Conservation (phyloP, 495 filamentous ascomycete genomes). For the Aspergillus panamensis region DNA sequence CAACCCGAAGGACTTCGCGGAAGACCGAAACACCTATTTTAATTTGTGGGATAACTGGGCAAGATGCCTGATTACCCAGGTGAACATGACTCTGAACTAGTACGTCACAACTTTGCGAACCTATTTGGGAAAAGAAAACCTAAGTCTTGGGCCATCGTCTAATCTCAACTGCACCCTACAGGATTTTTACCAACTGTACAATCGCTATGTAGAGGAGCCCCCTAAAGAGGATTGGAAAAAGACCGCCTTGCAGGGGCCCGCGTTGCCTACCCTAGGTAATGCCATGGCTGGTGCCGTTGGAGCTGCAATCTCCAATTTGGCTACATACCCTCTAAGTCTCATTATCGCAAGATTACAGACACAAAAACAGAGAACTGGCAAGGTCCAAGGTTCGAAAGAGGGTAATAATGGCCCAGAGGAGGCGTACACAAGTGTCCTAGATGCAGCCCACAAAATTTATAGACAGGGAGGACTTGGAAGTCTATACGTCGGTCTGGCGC, state of each 20-base stretch:
- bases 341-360: constrained; percentile 82
- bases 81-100: background rate
- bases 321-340: constrained; percentile 81
- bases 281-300: constrained; percentile 77
- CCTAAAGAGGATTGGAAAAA: constrained; percentile 35
- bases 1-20: background rate
- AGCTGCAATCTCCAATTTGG: constrained; percentile 73
- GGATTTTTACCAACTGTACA: constrained; percentile 52
- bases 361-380: constrained; percentile 55
- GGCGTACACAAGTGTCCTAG: constrained; percentile 57
- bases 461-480: constrained; percentile 61
- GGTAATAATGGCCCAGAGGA: constrained; percentile 30
- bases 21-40: background rate
- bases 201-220: constrained; percentile 39
- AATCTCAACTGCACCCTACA: constrained; percentile 12
- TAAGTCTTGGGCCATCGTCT: background rate
- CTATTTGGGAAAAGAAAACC: background rate
- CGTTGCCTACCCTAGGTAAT: constrained; percentile 84
- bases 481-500: constrained; percentile 70
- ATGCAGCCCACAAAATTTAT: constrained; percentile 73
- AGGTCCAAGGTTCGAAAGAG: background rate
- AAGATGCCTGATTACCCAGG: background rate
- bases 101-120: background rate
- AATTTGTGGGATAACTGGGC: background rate
- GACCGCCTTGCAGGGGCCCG: constrained; percentile 42